Conservation (phyloP, 345 rosid species). For the Eutrema japonicum region DNA sequence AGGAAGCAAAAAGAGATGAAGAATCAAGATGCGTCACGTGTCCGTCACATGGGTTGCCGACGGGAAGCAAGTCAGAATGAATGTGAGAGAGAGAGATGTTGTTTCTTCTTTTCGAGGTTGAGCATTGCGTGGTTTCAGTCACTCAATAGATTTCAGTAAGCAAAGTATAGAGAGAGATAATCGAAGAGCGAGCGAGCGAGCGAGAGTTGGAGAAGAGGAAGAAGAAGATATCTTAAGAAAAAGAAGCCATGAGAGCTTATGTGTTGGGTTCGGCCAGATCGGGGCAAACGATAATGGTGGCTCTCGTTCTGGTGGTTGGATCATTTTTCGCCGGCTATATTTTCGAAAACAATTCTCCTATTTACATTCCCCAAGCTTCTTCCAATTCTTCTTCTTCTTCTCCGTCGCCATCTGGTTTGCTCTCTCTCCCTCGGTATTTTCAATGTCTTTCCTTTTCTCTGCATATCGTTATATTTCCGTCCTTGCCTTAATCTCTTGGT, state of each 20-base stretch:
- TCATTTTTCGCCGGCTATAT: constrained; percentile 85
- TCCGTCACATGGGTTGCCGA: constrained; percentile 26
- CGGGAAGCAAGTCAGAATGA: constrained; percentile 18
- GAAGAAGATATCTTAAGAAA: neutral
- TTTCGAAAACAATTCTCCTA: constrained; percentile 68
- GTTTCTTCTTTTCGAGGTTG: constrained; percentile 12
- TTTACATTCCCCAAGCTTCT: constrained; percentile 52
- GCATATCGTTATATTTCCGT: neutral
- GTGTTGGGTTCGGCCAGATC: constrained; percentile 69
- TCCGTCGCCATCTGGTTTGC: constrained; percentile 46
- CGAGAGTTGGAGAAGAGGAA: neutral
- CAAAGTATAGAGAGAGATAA: too few species aligned
- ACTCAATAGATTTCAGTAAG: too few species aligned
- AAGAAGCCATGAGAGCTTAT: constrained; percentile 60
- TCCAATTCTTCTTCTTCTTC: constrained; percentile 32
- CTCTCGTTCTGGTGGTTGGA: constrained; percentile 67
- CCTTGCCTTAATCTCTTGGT: neutral
- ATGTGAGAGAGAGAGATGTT: constrained; percentile 16
- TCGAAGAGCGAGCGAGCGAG: too few species aligned
- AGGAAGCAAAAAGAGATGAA: constrained; percentile 3
- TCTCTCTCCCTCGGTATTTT: constrained; percentile 32
- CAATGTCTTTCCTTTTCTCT: constrained; percentile 38
- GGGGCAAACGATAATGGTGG: constrained; percentile 76
- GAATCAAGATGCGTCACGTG: constrained; percentile 39
- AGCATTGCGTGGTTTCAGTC: constrained; percentile 19